A percentile compares a stretch with the other conserved stretches of the same genome.
Evolutionary conservation across 2,329 filamentous ascomycete species (phyloP).

Genomic region (Akanthomyces lecanii): DNA sequence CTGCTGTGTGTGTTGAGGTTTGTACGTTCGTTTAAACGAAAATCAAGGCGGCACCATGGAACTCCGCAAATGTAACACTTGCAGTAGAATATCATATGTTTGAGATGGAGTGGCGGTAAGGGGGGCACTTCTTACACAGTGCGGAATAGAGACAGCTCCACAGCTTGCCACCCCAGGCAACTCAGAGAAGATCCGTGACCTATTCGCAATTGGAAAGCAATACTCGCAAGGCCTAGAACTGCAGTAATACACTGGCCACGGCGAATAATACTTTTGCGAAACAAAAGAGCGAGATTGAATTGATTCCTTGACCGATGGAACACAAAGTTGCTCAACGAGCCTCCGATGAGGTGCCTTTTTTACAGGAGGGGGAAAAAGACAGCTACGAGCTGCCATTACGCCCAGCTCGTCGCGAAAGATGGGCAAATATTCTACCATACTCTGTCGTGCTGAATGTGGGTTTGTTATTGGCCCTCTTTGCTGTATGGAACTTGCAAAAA

Average conservation of each 20-base stretch:
- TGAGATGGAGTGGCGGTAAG: background rate
- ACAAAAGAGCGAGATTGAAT: background rate
- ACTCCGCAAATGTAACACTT: background rate
- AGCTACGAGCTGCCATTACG: background rate
- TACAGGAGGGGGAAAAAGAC: slow-evolving; percentile 12
- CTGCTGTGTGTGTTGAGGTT: background rate
- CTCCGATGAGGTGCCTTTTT: slow-evolving; percentile 15
- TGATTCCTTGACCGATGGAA: background rate
- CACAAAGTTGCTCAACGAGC: background rate
- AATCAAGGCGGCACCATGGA: background rate
- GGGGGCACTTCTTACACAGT: background rate
- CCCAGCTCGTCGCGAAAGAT: slow-evolving; percentile 1
- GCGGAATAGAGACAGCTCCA: background rate
- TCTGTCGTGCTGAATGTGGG: slow-evolving; percentile 11
- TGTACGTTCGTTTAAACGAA: background rate
- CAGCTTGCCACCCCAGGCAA: background rate
- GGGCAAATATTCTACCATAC: slow-evolving; percentile 14
- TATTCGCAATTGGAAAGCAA: background rate
- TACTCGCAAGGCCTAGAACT: background rate
- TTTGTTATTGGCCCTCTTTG: slow-evolving; percentile 1
- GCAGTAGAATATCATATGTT: background rate
- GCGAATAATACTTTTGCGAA: background rate
- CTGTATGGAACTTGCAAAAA: background rate
- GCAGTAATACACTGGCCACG: background rate
- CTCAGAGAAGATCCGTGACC: background rate